Base-by-base conservation (phyloP, 768 basidiomycete species). In the Piloderma croceum region DNA sequence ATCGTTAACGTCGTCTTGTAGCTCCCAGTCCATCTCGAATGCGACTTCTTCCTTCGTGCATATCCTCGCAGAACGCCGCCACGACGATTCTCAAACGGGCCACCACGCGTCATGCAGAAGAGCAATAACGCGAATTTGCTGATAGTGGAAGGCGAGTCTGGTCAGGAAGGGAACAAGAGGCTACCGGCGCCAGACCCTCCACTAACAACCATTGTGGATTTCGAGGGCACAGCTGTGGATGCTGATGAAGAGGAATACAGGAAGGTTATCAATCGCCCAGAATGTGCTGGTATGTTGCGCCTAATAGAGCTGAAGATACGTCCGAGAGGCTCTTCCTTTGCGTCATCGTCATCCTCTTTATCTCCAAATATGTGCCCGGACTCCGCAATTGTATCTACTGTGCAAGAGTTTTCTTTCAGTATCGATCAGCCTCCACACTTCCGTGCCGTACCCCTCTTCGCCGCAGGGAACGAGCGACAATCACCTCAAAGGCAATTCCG, bases 401-500 rank as follows among this genome's bases (percentile, higher is more conserved):
- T 4, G 29, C 48, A 46, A 48, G 57, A 53, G 18, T 68, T 84
- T 49, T 82, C 83, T 15, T 83, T 85, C 59, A 85, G 79, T 49
- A 81, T 86, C 50, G 73, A 78, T 48, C 56, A 65, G 7, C 71
- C 76, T 15, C 80, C 79, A 3, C 71, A 69, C 10, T 38, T 59
- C 45, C 39, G 61, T 63, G 17, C 58, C 59, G 34, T 36, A 37
- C 36, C 49, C 33, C 31, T 49, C 4, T 33, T 46, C 45, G 33
- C 34, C 57, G n/a, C n/a, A n/a, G n/a, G n/a, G n/a, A n/a, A n/a
- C n/a, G 19, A 48, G 48, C 13, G 76, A 81, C 44, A 70, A 59
- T 34, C 69, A 82, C 22, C 50, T 66, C 35, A 67, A 85, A 33
- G 85, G 85, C 1, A 76, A 83, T 49, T 85, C 83, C 6, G 59